Evolutionary conservation across 352 stramenopile species (phyloP).

Genomic region (Stramenopiles sp.): DNA sequence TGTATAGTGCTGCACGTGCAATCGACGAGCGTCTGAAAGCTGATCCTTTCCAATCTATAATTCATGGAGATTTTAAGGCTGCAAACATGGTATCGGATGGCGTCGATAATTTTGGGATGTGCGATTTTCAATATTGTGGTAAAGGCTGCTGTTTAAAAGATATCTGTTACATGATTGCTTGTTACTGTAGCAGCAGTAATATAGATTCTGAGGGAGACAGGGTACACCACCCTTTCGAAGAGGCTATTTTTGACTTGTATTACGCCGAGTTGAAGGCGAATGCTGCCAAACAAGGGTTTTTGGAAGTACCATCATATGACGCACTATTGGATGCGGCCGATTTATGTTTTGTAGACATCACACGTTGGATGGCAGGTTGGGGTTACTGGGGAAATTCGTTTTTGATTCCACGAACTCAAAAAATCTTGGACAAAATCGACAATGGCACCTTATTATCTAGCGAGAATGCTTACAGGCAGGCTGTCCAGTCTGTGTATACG

Average conservation of each 20-base stretch:
- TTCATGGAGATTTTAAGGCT: conserved; percentile 37
- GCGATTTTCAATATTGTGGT: conserved; percentile 40
- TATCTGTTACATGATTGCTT: conserved; percentile 17
- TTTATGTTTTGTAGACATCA: neutral
- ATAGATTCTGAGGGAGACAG: neutral
- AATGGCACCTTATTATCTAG: too few relatives aligned
- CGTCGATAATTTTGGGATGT: conserved; percentile 25
- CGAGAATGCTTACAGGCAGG: too few relatives aligned
- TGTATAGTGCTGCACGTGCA: conserved; percentile 30
- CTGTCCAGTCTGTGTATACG: too few relatives aligned
- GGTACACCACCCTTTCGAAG: neutral
- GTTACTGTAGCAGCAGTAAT: neutral
- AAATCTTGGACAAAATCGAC: neutral
- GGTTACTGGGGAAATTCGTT: neutral
- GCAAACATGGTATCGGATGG: conserved; percentile 32
- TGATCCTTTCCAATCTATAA: conserved; percentile 31
- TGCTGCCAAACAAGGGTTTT: too few relatives aligned
- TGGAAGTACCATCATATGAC: neutral
- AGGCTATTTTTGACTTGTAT: neutral
- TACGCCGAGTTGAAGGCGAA: neutral
- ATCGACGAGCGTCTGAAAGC: conserved; percentile 33
- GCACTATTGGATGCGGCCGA: neutral
- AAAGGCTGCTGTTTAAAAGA: conserved; percentile 30
- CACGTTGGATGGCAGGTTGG: neutral
- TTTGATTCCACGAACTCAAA: neutral